These are phyloP conservation scores for Pinus tabuliformis DNA, from an alignment of 75 land plant genomes.

Conservation along the genomic window DNA sequence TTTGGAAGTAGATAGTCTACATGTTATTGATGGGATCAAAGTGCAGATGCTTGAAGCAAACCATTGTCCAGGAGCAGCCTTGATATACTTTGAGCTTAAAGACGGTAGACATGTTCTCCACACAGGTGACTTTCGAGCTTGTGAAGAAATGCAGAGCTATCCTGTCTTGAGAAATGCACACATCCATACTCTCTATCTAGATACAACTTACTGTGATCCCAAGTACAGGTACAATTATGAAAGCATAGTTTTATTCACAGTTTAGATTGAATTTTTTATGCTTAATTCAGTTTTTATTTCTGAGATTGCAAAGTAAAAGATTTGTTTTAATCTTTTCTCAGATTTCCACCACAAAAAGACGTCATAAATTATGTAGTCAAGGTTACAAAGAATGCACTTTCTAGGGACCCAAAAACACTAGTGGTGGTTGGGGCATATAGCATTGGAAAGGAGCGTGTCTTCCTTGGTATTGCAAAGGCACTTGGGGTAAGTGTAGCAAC, in stretches of 20 bases:
- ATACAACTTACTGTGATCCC: conserved; percentile 79
- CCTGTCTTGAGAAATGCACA: conserved; percentile 33
- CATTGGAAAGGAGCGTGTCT: conserved; percentile 82
- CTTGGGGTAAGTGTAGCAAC: conserved; percentile 26
- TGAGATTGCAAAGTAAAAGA: not conserved
- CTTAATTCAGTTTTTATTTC: not conserved
- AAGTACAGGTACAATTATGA: conserved; percentile 39
- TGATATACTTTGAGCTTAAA: conserved; percentile 43
- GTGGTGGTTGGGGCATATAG: conserved; percentile 77
- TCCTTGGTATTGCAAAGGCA: conserved; percentile 62
- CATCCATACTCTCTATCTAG: conserved; percentile 55
- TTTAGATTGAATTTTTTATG: not conserved
- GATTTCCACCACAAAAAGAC: conserved; percentile 64
- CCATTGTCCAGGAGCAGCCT: conserved; percentile 81
- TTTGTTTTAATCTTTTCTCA: conserved; percentile 13
- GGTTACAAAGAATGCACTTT: conserved; percentile 27
- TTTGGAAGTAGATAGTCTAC: conserved; percentile 30
- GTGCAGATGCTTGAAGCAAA: conserved; percentile 71
- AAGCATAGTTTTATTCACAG: not conserved
- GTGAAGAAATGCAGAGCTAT: conserved; percentile 51
- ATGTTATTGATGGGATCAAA: conserved; percentile 48
- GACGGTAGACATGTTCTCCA: conserved; percentile 47
- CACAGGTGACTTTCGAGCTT: conserved; percentile 80
- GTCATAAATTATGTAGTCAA: conserved; percentile 47
- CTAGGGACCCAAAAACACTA: conserved; percentile 46